These are phyloP conservation scores for Pseudogymnoascus sp. DNA, from an alignment of 2,329 filamentous ascomycete genomes.

Conservation along the genomic window DNA sequence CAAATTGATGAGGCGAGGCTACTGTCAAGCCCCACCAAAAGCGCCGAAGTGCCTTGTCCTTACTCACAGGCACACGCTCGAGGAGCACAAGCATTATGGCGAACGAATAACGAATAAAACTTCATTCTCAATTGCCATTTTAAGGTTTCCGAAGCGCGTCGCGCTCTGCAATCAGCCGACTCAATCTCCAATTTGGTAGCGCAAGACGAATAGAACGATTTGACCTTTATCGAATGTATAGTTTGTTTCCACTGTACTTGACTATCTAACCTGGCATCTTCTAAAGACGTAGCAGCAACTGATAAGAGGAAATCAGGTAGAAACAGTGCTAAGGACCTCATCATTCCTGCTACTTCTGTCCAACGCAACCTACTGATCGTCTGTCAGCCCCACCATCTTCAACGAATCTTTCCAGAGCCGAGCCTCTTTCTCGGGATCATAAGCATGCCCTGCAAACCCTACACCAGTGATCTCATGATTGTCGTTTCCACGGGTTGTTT, in stretches of 20 bases:
- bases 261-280: background rate
- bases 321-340: background rate
- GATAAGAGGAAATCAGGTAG: background rate
- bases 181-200: background rate
- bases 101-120: background rate
- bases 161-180: background rate
- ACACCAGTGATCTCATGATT: slow-evolving; percentile 21
- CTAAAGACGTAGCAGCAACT: background rate
- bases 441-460: slow-evolving; percentile 24
- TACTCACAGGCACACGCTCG: background rate
- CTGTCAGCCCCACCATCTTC: slow-evolving; percentile 25
- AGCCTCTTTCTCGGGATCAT: slow-evolving; percentile 33
- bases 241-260: background rate
- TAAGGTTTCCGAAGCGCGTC: background rate
- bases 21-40: background rate
- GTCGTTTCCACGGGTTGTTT: slow-evolving; percentile 26
- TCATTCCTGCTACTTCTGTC: slow-evolving; percentile 21
- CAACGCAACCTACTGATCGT: slow-evolving; percentile 9
- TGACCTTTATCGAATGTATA: background rate
- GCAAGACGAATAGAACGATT: background rate
- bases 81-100: background rate
- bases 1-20: background rate
- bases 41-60: background rate
- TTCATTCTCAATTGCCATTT: background rate
- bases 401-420: slow-evolving; percentile 37